Conservation (phyloP, 179 eudicot species). For the Spinacia oleracea region DNA sequence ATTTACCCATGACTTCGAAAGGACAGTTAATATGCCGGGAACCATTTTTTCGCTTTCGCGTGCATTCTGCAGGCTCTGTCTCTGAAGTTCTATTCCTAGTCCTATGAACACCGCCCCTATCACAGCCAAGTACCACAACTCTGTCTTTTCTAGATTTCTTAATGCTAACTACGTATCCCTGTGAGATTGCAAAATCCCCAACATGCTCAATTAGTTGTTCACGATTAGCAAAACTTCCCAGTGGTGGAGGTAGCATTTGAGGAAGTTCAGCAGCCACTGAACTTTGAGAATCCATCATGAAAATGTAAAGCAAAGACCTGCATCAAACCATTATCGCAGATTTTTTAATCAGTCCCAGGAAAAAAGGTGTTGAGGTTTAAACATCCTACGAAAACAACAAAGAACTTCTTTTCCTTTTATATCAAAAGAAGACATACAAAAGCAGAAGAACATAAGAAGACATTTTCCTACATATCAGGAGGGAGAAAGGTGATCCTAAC, state of each 20-base stretch:
- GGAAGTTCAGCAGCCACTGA: slow-evolving; percentile 38
- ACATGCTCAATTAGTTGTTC: slow-evolving; percentile 75
- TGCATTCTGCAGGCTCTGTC: slow-evolving; percentile 42
- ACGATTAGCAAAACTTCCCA: slow-evolving; percentile 62
- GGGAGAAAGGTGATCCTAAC: no score
- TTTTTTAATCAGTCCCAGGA: neutral
- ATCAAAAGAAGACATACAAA: neutral
- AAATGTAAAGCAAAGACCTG: slow-evolving; percentile 14
- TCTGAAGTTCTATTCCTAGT: slow-evolving; percentile 49
- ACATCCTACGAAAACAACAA: neutral
- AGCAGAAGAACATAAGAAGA: neutral
- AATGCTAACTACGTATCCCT: slow-evolving; percentile 74
- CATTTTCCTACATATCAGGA: neutral
- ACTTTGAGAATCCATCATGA: slow-evolving; percentile 22
- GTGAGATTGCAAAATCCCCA: slow-evolving; percentile 64
- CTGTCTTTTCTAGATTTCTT: slow-evolving; percentile 64
- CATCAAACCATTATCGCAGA: slow-evolving; percentile 15
- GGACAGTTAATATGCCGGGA: slow-evolving; percentile 72
- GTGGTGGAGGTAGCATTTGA: slow-evolving; percentile 75
- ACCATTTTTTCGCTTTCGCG: slow-evolving; percentile 49
- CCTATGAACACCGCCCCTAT: slow-evolving; percentile 69
- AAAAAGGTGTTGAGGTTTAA: neutral
- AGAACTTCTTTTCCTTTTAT: neutral
- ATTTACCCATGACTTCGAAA: slow-evolving; percentile 64
- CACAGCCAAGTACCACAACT: slow-evolving; percentile 63